Base-by-base conservation (phyloP, 2,329 filamentous ascomycete species). In the Coleophoma crateriformis region DNA sequence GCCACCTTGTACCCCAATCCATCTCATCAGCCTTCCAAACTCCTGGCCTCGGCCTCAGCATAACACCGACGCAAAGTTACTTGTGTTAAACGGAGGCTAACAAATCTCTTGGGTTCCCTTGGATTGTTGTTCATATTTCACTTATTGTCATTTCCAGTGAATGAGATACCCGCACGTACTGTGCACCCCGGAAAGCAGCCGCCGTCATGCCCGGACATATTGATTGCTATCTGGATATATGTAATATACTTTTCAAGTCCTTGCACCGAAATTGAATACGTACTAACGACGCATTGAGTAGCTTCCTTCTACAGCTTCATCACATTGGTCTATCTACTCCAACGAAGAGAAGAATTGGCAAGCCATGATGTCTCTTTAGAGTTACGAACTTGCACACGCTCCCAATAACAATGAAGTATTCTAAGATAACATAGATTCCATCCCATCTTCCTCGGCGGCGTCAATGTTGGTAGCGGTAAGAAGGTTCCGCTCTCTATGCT, bases 391-490 rank as follows among this genome's bases (percentile, higher is more conserved):
- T 2, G 3, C 35, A 7, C 3, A 38, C 35, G 6, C 27, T 10
- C 27, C 35, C 13, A 38, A 14, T 12, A 38, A 49, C 15, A 34
- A 17, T 34, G 19, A 19, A 39, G 27, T n/a, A 33, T 33, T n/a
- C 17, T 20, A 42, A 35, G 19, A 5, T 3, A 19, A n/a, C 39
- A 33, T 48, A 88, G 85, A 46, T 79, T 87, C 58, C 76, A 86
- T 55, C 88, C 88, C 13, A 75, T 90, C 46, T 84, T 91, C 61
- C 73, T 92, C 13, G 83, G 81, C 22, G 85, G 76, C 42, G 79
- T 88, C 61, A 87, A 84, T 61, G 70, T 73, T 34, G 74, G 71
- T 17, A 77, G 77, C 41, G 80, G 80, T 82, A 67, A 50, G 65
- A 53, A 39, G 13, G 5, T 27, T 27, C 27, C 27, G 6, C 27